Base-by-base conservation (phyloP, 108 stramenopile species). In the Phaeodactylum tricornutum region DNA sequence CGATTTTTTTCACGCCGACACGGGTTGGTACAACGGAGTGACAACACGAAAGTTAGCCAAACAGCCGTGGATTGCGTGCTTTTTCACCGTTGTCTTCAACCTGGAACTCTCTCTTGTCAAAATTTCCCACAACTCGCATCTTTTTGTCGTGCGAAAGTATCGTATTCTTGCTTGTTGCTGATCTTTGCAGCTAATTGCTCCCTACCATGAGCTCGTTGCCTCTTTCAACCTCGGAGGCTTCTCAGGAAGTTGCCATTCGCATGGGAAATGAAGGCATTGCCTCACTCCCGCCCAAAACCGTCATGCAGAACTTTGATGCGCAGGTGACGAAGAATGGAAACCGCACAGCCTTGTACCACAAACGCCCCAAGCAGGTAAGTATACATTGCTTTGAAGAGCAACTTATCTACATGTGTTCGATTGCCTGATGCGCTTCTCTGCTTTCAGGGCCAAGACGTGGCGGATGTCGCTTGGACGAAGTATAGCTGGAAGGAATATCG, bases 401-500 rank as follows among this genome's bases (percentile, higher is more conserved):
- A 29, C 7, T 29, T 17, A 6, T 51, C 6, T 43, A 6, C 50
- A 39, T 6, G 7, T 7, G 5, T 39, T 41, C 12, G 11, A n/a
- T 5, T n/a, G 38, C 40, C 41, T 43, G n/a, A 41, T 42, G 11
- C 36, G 7, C 9, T 7, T 30, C 19, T 22, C 17, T 23, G 25
- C 27, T 42, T 31, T 3, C 20, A 33, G 40, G 29, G 53, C 2
- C 4, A 27, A 33, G 21, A 11, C 1, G 41, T 34, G 22, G 26
- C 43, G 2, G 44, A 62, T 24, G 50, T 48, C 2, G 31, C 61
- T 1, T 77, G 62, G 62, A 68, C 43, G 22, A 27, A 19, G 0
- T 66, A 32, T 26, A 72, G 71, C 3, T 77, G 63, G 66, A 45
- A 55, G 41, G 62, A 80, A 40, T 80, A 80, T 61, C 25, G 35